Conservation (phyloP, 192 early-diverging fungal genomes). For the Lobosporangium transversale region DNA sequence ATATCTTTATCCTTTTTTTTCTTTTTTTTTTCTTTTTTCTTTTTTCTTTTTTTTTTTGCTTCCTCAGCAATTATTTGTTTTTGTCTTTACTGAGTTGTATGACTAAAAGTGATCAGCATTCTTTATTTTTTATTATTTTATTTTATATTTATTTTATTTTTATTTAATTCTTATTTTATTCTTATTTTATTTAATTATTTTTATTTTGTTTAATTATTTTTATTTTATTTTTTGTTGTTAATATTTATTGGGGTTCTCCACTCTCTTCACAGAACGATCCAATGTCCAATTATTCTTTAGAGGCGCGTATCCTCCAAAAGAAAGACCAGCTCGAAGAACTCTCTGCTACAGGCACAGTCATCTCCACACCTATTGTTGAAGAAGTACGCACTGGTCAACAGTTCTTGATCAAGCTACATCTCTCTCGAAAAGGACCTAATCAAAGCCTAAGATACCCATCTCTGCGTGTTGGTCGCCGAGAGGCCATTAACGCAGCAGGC, state of each 20-base stretch:
- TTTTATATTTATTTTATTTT: too few species aligned
- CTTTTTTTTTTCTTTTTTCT: too few species aligned
- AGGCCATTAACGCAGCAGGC: slow-evolving; percentile 42
- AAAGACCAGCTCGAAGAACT: slow-evolving; percentile 49
- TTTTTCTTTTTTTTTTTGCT: background rate
- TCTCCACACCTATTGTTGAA: slow-evolving; percentile 27
- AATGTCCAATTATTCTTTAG: slow-evolving; percentile 29
- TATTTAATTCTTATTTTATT: too few species aligned
- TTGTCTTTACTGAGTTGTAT: background rate
- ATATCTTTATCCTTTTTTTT: too few species aligned
- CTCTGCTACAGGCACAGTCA: slow-evolving; percentile 14
- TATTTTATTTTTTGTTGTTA: background rate
- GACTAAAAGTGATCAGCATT: too few species aligned
- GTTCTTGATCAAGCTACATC: slow-evolving; percentile 47
- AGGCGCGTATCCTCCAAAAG: slow-evolving; percentile 47
- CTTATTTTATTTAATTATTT: background rate
- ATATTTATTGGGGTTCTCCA: background rate
- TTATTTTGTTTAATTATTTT: background rate
- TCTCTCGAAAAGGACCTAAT: slow-evolving; percentile 4
- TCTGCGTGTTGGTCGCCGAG: slow-evolving; percentile 27
- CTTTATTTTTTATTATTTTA: too few species aligned
- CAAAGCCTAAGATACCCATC: slow-evolving; percentile 11
- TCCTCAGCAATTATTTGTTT: background rate
- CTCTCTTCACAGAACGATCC: slow-evolving; percentile 8
- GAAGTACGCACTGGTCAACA: slow-evolving; percentile 49